Evolutionary conservation across 1,139 yeast genomes (phyloP).

Genomic region (Debaryomycetaceae sp.): DNA sequence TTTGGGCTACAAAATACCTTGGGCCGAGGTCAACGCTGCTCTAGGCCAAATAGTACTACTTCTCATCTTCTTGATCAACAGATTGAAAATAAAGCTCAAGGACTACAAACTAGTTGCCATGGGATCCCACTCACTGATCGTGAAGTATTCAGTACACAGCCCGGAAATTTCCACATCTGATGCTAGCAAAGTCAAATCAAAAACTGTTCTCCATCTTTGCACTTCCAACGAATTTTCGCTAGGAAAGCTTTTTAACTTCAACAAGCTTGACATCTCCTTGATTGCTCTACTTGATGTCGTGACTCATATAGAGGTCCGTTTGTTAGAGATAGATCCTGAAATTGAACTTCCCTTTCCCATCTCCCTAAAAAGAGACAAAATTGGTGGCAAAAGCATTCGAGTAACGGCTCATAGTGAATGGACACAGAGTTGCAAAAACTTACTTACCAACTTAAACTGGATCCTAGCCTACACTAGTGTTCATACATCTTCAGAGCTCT

Average conservation of each 20-base stretch:
- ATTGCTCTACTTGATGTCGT: slow-evolving; percentile 67
- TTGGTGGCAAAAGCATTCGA: slow-evolving; percentile 75
- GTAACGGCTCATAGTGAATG: slow-evolving; percentile 77
- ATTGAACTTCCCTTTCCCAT: slow-evolving; percentile 68
- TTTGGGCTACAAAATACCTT: slow-evolving; percentile 71
- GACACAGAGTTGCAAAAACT: slow-evolving; percentile 85
- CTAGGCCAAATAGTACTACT: slow-evolving; percentile 79
- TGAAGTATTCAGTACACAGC: slow-evolving; percentile 35
- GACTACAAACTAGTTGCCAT: slow-evolving; percentile 72
- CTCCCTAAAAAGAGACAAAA: slow-evolving; percentile 52
- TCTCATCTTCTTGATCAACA: slow-evolving; percentile 59
- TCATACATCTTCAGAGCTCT: slow-evolving; percentile 14
- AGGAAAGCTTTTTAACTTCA: slow-evolving; percentile 67
- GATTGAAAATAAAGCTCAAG: slow-evolving; percentile 52
- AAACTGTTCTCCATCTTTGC: slow-evolving; percentile 45
- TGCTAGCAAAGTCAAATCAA: slow-evolving; percentile 11
- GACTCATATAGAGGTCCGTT: slow-evolving; percentile 50
- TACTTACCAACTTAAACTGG: slow-evolving; percentile 69
- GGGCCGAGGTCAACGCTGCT: slow-evolving; percentile 93
- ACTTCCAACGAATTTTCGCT: slow-evolving; percentile 66
- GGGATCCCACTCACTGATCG: slow-evolving; percentile 82
- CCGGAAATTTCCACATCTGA: slow-evolving; percentile 11
- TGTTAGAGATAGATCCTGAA: slow-evolving; percentile 48
- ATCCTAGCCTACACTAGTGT: slow-evolving; percentile 43
- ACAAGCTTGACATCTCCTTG: slow-evolving; percentile 73